A percentile compares a stretch with the other conserved stretches of the same genome.
Evolutionary conservation across 129 eudicot species (phyloP).

Genomic region (Daucus carota): DNA sequence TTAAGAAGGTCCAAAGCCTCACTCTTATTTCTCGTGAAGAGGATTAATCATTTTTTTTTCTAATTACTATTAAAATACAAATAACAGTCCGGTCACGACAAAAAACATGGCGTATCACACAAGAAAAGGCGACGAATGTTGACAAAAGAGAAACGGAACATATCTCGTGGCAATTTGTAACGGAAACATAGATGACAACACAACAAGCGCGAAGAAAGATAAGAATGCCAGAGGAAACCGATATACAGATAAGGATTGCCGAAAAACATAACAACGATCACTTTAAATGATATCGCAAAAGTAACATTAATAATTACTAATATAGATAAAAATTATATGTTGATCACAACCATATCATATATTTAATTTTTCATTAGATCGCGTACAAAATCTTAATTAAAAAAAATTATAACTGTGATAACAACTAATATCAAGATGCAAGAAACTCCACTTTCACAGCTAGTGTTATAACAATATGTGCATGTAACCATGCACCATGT

Average conservation of each 20-base stretch:
- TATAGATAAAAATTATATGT: too few relatives aligned
- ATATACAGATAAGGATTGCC: conserved; percentile 1
- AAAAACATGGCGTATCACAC: neutral
- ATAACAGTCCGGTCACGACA: neutral
- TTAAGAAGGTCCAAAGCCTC: neutral
- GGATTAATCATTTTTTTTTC: too few relatives aligned
- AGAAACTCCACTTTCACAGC: neutral
- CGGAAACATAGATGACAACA: neutral
- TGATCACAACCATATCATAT: too few relatives aligned
- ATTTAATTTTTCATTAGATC: neutral
- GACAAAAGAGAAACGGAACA: neutral
- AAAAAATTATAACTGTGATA: too few relatives aligned
- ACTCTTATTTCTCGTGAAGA: neutral
- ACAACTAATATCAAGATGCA: neutral
- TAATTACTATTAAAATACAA: neutral
- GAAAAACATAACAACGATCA: neutral
- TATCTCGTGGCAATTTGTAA: neutral
- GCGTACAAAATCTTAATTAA: neutral
- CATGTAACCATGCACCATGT: neutral
- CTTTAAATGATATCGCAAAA: neutral
- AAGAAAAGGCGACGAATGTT: neutral
- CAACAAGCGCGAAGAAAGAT: neutral
- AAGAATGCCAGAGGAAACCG: neutral
- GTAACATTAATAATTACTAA: neutral
- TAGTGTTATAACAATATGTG: neutral